A percentile compares a stretch with the other conserved stretches of the same genome.
These are phyloP conservation scores for Eucalyptus tenuipes DNA, from an alignment of 345 rosid species.

Conservation along the genomic window DNA sequence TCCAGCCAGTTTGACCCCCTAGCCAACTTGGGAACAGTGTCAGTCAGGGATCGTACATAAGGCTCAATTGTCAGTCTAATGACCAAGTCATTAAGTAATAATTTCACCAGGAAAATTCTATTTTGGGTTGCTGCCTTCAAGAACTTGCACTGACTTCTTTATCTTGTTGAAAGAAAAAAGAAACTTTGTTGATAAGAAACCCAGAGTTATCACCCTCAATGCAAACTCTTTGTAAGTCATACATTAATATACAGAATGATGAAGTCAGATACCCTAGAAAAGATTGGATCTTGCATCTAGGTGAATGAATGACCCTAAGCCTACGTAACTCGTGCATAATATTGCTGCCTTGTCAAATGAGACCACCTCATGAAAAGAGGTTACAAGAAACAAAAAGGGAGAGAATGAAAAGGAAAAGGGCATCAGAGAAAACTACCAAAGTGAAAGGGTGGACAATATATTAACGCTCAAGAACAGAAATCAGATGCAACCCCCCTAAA, in stretches of 20 bases:
- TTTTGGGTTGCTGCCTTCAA: background rate
- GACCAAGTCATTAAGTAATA: background rate
- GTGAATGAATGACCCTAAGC: background rate
- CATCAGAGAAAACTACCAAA: background rate
- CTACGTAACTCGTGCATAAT: background rate
- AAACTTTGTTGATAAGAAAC: background rate
- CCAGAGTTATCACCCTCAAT: background rate
- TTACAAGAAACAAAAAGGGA: background rate
- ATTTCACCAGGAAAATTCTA: background rate
- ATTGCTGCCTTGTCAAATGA: background rate
- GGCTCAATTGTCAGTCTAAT: background rate
- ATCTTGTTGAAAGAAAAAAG: background rate
- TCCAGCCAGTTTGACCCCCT: background rate
- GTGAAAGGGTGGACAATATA: background rate
- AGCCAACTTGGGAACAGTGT: background rate
- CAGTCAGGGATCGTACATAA: background rate
- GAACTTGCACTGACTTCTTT: background rate
- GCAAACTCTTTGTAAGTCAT: background rate
- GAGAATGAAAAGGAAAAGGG: background rate
- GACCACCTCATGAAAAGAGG: background rate
- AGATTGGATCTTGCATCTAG: background rate
- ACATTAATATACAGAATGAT: background rate
- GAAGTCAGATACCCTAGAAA: background rate
- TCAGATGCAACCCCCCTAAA: background rate
- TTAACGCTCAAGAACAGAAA: background rate